A percentile compares a stretch with the other conserved stretches of the same genome.
phyloP scores from a whole-genome alignment of 768 basidiomycete genomes.

The Tricholoma sp. region DNA sequence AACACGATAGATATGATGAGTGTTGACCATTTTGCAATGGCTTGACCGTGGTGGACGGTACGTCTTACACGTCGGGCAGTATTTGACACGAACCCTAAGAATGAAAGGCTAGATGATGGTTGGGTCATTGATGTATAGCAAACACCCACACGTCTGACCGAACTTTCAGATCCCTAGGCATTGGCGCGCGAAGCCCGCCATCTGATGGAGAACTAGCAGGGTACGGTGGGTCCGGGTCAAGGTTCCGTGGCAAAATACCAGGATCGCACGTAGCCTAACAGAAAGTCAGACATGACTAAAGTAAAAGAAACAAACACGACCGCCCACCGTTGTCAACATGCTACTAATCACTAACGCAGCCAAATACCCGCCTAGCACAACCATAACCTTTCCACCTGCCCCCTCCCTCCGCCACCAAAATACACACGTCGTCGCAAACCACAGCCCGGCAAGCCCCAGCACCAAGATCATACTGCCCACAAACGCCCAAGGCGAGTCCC shows the following conservation, averaged over 20 bases:
- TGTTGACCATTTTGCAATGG: conserved; percentile 87
- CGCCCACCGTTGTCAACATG: conserved; percentile 72
- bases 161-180: conserved; percentile 80
- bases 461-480: conserved; percentile 56
- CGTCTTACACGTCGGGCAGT: conserved; percentile 87
- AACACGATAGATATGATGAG: neutral
- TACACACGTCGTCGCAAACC: conserved; percentile 84
- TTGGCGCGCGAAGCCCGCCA: conserved; percentile 53
- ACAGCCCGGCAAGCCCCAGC: conserved; percentile 67
- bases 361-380: conserved; percentile 48
- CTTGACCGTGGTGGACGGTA: conserved; percentile 93
- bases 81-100: conserved; percentile 81
- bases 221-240: conserved; percentile 84
- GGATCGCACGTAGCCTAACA: conserved; percentile 74
- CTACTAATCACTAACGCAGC: conserved; percentile 60
- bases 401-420: conserved; percentile 85
- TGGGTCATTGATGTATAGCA: neutral
- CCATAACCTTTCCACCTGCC: conserved; percentile 30
- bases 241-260: conserved; percentile 82
- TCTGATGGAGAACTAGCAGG: conserved; percentile 60
- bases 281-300: conserved; percentile 1
- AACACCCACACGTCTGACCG: conserved; percentile 65
- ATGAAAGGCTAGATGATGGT: conserved; percentile 2
- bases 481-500: conserved; percentile 84
- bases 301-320: neutral